Base-by-base conservation (phyloP, 1,284 basidiomycete species). In the Pholiota adiposa region DNA sequence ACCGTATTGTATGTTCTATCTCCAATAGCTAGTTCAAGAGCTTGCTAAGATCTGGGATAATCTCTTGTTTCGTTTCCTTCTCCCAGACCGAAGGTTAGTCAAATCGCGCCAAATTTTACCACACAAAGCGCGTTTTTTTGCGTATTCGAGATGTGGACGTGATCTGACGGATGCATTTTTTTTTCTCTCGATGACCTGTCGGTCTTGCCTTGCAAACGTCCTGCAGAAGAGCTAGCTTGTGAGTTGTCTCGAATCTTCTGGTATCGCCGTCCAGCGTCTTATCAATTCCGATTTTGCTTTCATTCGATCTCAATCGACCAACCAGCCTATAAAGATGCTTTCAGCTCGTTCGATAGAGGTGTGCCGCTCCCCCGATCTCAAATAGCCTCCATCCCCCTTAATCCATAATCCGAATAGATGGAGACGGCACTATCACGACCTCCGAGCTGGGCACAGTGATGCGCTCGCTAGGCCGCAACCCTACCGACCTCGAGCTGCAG, bases 361-460 rank as follows among this genome's bases (percentile, higher is more conserved):
- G 65, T 66, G 84, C 38, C 7, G 16, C 36, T 8, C 11, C 2
- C 21, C 40, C 29, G 52, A 44, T 60, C 19, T 16, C 9, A 6
- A 8, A 38, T 53, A 40, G 56, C 50, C 12, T 3, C 36, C 11
- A 7, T 19, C 31, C 16, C 18, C 18, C 12, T 8, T 34, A 29
- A 33, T 27, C 18, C 25, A 14, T 34, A n/a, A 9, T 5, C 48
- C 16, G 5, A 33, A 29, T 52, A 96, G 96, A 98, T 71, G 93
- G 93, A 69, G 95, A 98, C 85, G 96, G 96, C 75, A 96, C 94
- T 56, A 98, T 98, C 84, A 97, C 96, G 61, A 93, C 93, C 67
- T 90, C 89, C 70, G 96, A 98, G 81, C 92, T 98, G 68, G 95
- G 95, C 64, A 96, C 93, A 51, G 95, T 98, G 71, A 97, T 98